A percentile compares a stretch with the other conserved stretches of the same genome.
Evolutionary conservation across 2,329 filamentous ascomycete genomes (phyloP).

Genomic region (Nothopassalora personata): DNA sequence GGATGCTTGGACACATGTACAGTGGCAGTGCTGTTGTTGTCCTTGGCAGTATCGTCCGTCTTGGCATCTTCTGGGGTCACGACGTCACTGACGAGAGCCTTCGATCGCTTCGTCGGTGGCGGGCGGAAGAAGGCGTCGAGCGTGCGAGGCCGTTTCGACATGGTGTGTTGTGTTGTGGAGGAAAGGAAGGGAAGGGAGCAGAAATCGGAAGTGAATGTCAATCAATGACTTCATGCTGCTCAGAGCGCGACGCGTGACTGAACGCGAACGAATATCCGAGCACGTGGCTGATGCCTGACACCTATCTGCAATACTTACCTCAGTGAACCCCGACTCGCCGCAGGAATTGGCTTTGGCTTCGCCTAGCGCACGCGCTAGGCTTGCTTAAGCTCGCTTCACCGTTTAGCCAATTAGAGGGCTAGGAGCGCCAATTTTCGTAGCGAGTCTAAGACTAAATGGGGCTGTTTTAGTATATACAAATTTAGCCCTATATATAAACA

Average conservation of each 20-base stretch:
- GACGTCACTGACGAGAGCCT: conserved; percentile 20
- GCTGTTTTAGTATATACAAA: too few relatives aligned
- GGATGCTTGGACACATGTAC: conserved; percentile 38
- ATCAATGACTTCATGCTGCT: neutral
- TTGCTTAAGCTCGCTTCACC: too few relatives aligned
- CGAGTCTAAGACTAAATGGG: too few relatives aligned
- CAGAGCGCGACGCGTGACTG: neutral
- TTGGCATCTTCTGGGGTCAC: neutral
- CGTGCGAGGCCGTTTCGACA: conserved; percentile 52
- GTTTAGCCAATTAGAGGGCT: too few relatives aligned
- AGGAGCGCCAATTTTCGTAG: too few relatives aligned
- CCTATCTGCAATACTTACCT: too few relatives aligned
- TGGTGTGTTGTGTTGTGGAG: conserved; percentile 2
- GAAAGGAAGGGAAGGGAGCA: neutral
- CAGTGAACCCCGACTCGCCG: too few relatives aligned
- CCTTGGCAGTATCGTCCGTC: neutral
- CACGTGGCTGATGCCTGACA: conserved; percentile 2
- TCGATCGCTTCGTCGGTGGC: conserved; percentile 38
- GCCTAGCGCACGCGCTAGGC: too few relatives aligned
- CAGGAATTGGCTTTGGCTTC: too few relatives aligned
- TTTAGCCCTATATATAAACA: too few relatives aligned
- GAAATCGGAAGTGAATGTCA: neutral
- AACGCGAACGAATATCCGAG: neutral
- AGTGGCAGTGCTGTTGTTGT: conserved; percentile 9
- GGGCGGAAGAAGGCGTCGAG: conserved; percentile 65